Percentiles rank a stretch among this genome's conserved stretches.
Evolutionary conservation across 306 rosid genomes (phyloP).

Genomic region (Bauhinia variegata): DNA sequence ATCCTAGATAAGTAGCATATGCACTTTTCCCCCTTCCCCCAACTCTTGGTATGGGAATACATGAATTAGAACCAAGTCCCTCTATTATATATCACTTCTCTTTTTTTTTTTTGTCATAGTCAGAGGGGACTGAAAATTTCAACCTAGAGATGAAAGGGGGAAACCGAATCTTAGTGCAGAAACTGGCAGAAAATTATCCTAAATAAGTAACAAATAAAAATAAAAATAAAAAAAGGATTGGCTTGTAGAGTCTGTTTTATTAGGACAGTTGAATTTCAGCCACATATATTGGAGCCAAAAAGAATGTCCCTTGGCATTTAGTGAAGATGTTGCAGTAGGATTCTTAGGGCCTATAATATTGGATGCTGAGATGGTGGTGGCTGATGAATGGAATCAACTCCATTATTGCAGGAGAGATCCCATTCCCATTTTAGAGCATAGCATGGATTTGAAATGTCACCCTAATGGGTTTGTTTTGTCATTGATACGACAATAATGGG

Average conservation of each 20-base stretch:
- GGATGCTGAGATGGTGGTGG: conserved; percentile 21
- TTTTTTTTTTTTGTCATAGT: no score
- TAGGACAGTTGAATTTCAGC: neutral
- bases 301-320: neutral
- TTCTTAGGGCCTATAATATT: neutral
- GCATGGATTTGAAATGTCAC: conserved; percentile 21
- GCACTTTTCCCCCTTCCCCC: neutral
- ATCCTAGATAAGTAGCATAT: conserved; percentile 9
- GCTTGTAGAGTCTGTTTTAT: no score
- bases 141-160: no score
- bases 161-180: no score
- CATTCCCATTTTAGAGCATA: conserved; percentile 17
- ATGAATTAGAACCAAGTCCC: no score
- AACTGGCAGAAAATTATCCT: no score
- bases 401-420: conserved; percentile 9
- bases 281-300: neutral
- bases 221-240: no score
- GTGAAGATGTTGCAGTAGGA: neutral
- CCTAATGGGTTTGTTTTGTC: conserved; percentile 7
- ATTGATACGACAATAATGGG: neutral
- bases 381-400: neutral
- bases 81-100: no score
- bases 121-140: no score
- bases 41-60: no score
- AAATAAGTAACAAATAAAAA: no score